Evolutionary conservation across 1,284 basidiomycete genomes (phyloP).

Genomic region (Cutaneotrichosporon spelunceum): DNA sequence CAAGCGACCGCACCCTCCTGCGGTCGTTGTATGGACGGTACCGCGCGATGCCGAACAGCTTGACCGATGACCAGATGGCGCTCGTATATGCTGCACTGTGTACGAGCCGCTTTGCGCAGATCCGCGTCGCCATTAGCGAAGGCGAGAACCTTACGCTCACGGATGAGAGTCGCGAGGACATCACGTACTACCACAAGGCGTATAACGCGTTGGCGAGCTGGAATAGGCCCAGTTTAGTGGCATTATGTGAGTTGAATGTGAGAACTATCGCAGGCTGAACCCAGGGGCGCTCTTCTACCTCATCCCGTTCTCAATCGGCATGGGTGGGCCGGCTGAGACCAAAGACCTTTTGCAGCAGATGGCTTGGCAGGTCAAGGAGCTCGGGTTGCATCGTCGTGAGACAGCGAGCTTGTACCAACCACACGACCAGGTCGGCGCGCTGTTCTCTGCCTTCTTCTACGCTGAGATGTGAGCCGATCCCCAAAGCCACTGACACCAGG

Average conservation of each 20-base stretch:
- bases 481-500: conserved; percentile 13
- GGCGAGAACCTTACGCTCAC: background rate
- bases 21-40: conserved; percentile 24
- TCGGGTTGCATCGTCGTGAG: conserved; percentile 26
- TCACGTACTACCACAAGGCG: conserved; percentile 33
- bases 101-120: conserved; percentile 21
- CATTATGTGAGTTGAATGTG: conserved; percentile 21
- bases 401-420: conserved; percentile 28
- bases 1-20: conserved; percentile 10
- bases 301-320: conserved; percentile 22
- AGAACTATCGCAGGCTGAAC: background rate
- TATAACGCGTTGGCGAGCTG: conserved; percentile 24
- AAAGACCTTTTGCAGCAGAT: conserved; percentile 27
- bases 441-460: conserved; percentile 31
- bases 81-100: conserved; percentile 29
- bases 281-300: conserved; percentile 31
- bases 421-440: conserved; percentile 23
- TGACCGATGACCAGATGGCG: conserved; percentile 27
- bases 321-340: conserved; percentile 27
- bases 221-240: conserved; percentile 25
- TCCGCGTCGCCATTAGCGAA: conserved; percentile 7
- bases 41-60: conserved; percentile 24
- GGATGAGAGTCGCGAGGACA: conserved; percentile 24
- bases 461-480: conserved; percentile 24
- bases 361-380: conserved; percentile 31